phyloP scores from a whole-genome alignment of 768 basidiomycete genomes.

The Lactifluus pinguis region DNA sequence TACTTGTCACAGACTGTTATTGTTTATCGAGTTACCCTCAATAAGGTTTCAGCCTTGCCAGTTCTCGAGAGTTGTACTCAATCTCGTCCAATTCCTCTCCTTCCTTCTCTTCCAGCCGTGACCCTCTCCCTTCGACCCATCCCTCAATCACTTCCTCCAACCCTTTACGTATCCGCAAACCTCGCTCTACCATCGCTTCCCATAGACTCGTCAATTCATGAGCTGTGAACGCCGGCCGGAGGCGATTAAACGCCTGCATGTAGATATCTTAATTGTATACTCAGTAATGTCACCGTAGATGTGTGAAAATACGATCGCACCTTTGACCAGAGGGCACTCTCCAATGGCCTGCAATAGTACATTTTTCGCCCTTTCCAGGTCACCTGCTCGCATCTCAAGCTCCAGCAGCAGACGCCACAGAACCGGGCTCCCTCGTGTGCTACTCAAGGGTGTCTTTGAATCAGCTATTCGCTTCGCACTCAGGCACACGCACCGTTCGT shows the following conservation, averaged over 20 bases:
- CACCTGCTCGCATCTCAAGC: slow-evolving; percentile 60
- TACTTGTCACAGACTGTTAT: neutral
- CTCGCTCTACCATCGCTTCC: slow-evolving; percentile 72
- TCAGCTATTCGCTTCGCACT: neutral
- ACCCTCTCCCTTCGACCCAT: slow-evolving; percentile 28
- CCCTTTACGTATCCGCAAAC: slow-evolving; percentile 51
- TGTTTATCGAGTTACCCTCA: slow-evolving; percentile 23
- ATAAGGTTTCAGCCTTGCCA: slow-evolving; percentile 57
- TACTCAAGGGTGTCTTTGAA: slow-evolving; percentile 23
- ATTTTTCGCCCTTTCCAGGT: slow-evolving; percentile 56
- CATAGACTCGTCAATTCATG: slow-evolving; percentile 52
- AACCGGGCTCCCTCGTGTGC: slow-evolving; percentile 55
- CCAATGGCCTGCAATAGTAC: slow-evolving; percentile 64
- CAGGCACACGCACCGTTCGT: slow-evolving; percentile 46
- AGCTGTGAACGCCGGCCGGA: slow-evolving; percentile 52
- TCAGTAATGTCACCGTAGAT: slow-evolving; percentile 10
- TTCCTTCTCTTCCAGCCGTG: slow-evolving; percentile 11
- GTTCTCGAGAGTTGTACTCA: slow-evolving; percentile 48
- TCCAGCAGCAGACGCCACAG: slow-evolving; percentile 71
- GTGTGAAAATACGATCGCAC: slow-evolving; percentile 28
- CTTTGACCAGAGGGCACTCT: slow-evolving; percentile 71
- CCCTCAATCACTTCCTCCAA: slow-evolving; percentile 50
- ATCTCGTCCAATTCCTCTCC: slow-evolving; percentile 40
- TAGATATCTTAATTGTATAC: slow-evolving; percentile 48
- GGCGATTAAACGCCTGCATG: slow-evolving; percentile 64